A percentile compares a stretch with the other conserved stretches of the same genome.
Conservation (phyloP, 108 stramenopile genomes). For the Craspedostauros australis region DNA sequence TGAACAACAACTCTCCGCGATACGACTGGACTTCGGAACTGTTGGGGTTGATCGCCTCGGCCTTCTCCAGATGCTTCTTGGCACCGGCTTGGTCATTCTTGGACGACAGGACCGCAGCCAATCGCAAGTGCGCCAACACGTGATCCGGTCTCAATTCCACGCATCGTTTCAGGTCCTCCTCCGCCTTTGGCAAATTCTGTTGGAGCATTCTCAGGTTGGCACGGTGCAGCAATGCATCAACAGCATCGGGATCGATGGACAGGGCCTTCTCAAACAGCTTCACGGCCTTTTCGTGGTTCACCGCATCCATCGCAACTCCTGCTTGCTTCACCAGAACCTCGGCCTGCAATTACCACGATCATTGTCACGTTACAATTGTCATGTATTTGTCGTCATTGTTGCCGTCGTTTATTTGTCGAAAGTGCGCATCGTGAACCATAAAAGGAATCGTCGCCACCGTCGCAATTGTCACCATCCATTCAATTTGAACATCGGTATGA, state of each 20-base stretch:
- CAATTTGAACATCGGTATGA: too few species aligned
- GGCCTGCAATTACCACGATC: constrained; percentile 33
- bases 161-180: constrained; percentile 66
- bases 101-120: constrained; percentile 77
- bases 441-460: too few species aligned
- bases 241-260: constrained; percentile 59
- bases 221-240: constrained; percentile 82
- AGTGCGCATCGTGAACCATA: too few species aligned
- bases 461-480: too few species aligned
- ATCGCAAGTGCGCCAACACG: constrained; percentile 72
- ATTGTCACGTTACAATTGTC: too few species aligned
- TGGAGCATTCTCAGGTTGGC: constrained; percentile 84
- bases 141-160: constrained; percentile 74
- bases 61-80: constrained; percentile 61
- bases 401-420: too few species aligned
- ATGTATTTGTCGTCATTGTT: too few species aligned
- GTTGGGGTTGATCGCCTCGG: constrained; percentile 58
- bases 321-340: constrained; percentile 82
- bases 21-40: constrained; percentile 87
- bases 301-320: constrained; percentile 84
- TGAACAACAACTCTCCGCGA: constrained; percentile 80
- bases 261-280: constrained; percentile 70
- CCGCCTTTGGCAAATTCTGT: constrained; percentile 48
- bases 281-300: constrained; percentile 58
- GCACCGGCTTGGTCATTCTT: constrained; percentile 66